These are phyloP conservation scores for Dissophora ornata DNA, from an alignment of 192 early-diverging fungal genomes.

Conservation along the genomic window DNA sequence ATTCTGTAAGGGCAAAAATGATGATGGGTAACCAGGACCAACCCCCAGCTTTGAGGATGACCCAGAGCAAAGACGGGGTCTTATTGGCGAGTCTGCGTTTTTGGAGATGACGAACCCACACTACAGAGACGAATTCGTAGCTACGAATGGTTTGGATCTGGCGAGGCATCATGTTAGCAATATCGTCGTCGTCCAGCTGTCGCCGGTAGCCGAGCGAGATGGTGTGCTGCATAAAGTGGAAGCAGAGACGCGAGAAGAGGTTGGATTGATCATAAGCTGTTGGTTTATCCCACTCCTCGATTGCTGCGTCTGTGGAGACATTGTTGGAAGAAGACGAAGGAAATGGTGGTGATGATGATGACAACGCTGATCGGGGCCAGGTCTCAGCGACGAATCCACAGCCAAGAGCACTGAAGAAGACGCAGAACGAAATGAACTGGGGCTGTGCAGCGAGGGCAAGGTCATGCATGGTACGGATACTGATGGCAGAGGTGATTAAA, in stretches of 20 bases:
- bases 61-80: constrained; percentile 27
- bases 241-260: constrained; percentile 39
- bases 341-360: too few relatives aligned
- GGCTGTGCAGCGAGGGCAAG: neutral
- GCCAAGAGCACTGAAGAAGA: constrained; percentile 16
- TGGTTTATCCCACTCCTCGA: constrained; percentile 12
- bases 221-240: constrained; percentile 43
- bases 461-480: constrained; percentile 27
- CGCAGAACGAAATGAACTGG: constrained; percentile 34
- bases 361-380: constrained; percentile 38
- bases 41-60: constrained; percentile 26
- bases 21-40: constrained; percentile 39
- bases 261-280: constrained; percentile 50
- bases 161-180: constrained; percentile 43
- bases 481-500: constrained; percentile 18
- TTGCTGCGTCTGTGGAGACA: neutral
- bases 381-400: constrained; percentile 18
- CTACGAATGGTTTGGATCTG: constrained; percentile 11
- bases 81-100: constrained; percentile 6
- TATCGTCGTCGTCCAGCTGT: constrained; percentile 21
- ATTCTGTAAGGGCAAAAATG: constrained; percentile 3
- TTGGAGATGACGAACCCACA: constrained; percentile 22
- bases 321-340: neutral
- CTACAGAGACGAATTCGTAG: neutral
- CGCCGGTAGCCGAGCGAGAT: constrained; percentile 36